Conservation (phyloP, 2,329 filamentous ascomycete genomes). For the Exophiala oligosperma region DNA sequence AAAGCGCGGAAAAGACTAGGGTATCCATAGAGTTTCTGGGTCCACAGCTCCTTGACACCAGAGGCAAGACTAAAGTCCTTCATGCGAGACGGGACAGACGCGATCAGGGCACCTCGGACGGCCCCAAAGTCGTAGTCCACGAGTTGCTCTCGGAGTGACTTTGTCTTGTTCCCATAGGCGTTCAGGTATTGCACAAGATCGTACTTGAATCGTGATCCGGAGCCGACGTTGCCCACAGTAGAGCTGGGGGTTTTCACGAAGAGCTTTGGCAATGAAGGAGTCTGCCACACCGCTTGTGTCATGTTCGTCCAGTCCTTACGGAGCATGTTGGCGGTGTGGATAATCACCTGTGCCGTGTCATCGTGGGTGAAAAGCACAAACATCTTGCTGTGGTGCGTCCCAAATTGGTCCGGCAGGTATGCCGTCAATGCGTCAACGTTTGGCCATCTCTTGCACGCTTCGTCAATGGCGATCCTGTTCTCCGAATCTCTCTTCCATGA, state of each 20-base stretch:
- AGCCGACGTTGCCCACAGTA: conserved; percentile 49
- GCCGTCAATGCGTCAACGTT: conserved; percentile 73
- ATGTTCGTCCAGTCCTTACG: conserved; percentile 81
- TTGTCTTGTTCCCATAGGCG: conserved; percentile 55
- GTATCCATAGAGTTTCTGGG: conserved; percentile 71
- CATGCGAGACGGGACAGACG: conserved; percentile 66
- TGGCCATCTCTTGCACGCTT: conserved; percentile 59
- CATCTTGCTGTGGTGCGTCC: conserved; percentile 87
- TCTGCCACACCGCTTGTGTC: conserved; percentile 80
- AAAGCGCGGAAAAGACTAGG: conserved; percentile 64
- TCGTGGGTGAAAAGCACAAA: conserved; percentile 79
- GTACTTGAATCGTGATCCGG: conserved; percentile 69
- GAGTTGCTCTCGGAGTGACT: conserved; percentile 62
- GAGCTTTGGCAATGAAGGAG: conserved; percentile 63
- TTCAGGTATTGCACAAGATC: conserved; percentile 73
- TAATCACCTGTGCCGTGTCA: conserved; percentile 72
- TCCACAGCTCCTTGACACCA: conserved; percentile 36
- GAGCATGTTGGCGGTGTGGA: conserved; percentile 94
- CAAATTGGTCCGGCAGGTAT: conserved; percentile 79
- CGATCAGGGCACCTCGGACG: conserved; percentile 71
- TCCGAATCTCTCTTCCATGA: conserved; percentile 68
- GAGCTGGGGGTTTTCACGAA: too few relatives aligned
- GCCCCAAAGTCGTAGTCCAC: conserved; percentile 66
- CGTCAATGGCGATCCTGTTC: conserved; percentile 57
- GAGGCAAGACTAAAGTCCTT: too few relatives aligned